Percentiles rank a stretch among this genome's conserved stretches.
Evolutionary conservation across 139 green algal species (phyloP).

Genomic region (Bryopsis sp.): DNA sequence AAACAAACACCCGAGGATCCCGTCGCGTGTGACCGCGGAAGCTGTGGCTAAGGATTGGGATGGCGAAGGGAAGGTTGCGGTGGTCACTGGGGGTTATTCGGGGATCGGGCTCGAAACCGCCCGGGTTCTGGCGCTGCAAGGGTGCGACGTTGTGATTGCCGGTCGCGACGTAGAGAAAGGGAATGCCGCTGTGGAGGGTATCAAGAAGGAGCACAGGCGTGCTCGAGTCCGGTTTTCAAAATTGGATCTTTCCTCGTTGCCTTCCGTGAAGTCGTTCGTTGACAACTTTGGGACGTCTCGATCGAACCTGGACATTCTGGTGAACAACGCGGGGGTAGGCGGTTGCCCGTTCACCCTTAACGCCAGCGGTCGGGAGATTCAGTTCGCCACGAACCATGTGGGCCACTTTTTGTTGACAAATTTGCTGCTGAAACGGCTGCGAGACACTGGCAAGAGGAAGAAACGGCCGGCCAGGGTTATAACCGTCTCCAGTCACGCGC

Average conservation of each 20-base stretch:
- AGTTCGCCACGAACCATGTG: slow-evolving; percentile 43
- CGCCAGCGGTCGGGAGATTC: slow-evolving; percentile 31
- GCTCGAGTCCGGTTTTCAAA: slow-evolving; percentile 13
- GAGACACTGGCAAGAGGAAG: slow-evolving; percentile 17
- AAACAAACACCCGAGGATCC: no score
- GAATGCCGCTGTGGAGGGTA: slow-evolving; percentile 14
- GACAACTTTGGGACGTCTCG: slow-evolving; percentile 13
- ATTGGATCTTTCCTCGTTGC: slow-evolving; percentile 26
- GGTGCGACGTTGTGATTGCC: slow-evolving; percentile 25
- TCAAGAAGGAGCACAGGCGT: slow-evolving; percentile 6
- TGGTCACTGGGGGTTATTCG: slow-evolving; percentile 28
- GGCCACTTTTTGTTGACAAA: slow-evolving; percentile 37
- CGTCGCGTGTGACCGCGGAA: slow-evolving; percentile 5
- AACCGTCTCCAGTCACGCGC: slow-evolving; percentile 22
- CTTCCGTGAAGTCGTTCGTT: slow-evolving; percentile 25
- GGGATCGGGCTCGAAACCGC: slow-evolving; percentile 27
- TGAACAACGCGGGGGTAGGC: slow-evolving; percentile 22
- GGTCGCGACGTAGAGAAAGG: slow-evolving; percentile 20
- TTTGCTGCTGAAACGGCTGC: slow-evolving; percentile 23
- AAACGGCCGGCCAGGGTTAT: slow-evolving; percentile 9
- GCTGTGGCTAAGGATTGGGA: background rate
- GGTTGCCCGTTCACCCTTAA: slow-evolving; percentile 22
- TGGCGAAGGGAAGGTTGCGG: slow-evolving; percentile 19
- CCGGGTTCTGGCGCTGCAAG: slow-evolving; percentile 20
- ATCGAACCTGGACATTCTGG: slow-evolving; percentile 24